A percentile compares a stretch with the other conserved stretches of the same genome.
These are phyloP conservation scores for Pichia kluyveri DNA, from an alignment of 805 yeast species.

Conservation along the genomic window DNA sequence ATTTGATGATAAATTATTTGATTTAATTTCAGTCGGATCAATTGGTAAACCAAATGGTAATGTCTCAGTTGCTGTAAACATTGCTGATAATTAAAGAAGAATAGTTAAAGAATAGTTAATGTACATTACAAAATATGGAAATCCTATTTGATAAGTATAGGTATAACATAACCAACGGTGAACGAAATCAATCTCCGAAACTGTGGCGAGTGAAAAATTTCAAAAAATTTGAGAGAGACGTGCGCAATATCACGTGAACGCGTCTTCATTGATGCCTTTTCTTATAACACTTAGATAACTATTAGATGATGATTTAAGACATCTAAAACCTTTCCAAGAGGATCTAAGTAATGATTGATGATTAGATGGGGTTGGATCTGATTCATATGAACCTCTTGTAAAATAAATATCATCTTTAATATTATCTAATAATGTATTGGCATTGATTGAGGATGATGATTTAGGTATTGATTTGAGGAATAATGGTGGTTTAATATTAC, in stretches of 20 bases:
- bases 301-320: conserved; percentile 4
- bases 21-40: conserved; percentile 44
- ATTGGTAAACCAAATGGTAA: conserved; percentile 56
- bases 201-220: too few species aligned
- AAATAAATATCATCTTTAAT: conserved; percentile 24
- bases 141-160: not conserved
- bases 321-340: not conserved
- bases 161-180: not conserved
- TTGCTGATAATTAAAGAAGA: too few species aligned
- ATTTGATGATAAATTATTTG: conserved; percentile 45
- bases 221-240: too few species aligned
- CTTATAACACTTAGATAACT: not conserved
- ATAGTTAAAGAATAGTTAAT: too few species aligned
- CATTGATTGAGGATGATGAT: not conserved
- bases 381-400: conserved; percentile 12
- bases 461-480: not conserved
- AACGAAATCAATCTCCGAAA: not conserved
- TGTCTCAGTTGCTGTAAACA: conserved; percentile 28
- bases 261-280: not conserved
- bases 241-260: too few species aligned
- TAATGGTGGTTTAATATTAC: not conserved
- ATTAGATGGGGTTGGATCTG: not conserved
- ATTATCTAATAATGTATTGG: conserved; percentile 15
- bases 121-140: conserved; percentile 4
- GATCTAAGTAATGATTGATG: not conserved